A percentile compares a stretch with the other conserved stretches of the same genome.
Conservation (phyloP, 1,139 yeast genomes). For the Blastobotrys aristatus region DNA sequence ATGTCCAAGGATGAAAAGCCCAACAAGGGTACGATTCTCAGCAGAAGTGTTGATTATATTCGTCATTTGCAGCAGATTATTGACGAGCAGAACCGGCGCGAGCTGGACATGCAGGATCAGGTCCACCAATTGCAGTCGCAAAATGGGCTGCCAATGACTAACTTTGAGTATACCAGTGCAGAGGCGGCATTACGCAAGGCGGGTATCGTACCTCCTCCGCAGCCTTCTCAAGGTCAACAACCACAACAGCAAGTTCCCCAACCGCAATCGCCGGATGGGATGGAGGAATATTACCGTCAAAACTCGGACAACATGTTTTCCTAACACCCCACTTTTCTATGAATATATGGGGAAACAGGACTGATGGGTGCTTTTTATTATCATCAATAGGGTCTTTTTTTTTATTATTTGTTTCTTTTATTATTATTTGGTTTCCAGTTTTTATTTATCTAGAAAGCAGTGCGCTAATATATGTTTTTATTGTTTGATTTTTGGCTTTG, state of each 20-base stretch:
- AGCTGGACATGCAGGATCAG: conserved; percentile 64
- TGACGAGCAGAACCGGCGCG: conserved; percentile 63
- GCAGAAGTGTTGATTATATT: conserved; percentile 81
- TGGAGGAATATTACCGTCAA: conserved; percentile 6
- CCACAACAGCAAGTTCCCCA: background rate
- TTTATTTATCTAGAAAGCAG: no score
- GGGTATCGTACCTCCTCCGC: conserved; percentile 6
- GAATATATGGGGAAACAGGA: no score
- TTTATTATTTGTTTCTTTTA: background rate
- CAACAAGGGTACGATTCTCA: conserved; percentile 83
- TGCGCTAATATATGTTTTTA: no score
- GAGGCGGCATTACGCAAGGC: conserved; percentile 60
- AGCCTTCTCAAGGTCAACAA: no score
- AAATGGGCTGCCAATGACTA: conserved; percentile 41
- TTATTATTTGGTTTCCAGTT: background rate
- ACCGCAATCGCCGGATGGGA: conserved; percentile 1
- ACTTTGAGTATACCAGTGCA: conserved; percentile 66
- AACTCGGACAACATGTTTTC: conserved; percentile 5
- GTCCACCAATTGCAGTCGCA: conserved; percentile 50
- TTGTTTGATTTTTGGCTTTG: no score
- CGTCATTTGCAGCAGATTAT: conserved; percentile 67
- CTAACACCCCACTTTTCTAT: background rate
- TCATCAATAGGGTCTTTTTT: background rate
- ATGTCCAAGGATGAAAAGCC: conserved; percentile 88
- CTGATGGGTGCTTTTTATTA: background rate